Evolutionary conservation across 805 yeast species (phyloP), one percentile per base, ranked within the genome.

Genomic region (Saccharomycopsis oosterbeekiorum): DNA sequence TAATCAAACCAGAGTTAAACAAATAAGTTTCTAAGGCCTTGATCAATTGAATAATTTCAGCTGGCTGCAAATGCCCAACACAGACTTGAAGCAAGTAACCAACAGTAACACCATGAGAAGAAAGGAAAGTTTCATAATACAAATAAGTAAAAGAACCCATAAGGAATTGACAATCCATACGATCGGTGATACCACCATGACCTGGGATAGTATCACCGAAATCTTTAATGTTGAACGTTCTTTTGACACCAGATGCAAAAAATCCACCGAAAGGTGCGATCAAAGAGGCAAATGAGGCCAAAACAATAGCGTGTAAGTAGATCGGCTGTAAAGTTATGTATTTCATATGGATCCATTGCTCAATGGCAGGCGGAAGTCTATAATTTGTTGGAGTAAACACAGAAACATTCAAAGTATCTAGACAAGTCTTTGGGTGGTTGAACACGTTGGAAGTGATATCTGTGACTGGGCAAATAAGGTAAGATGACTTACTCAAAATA

Each of bases 181-280:
- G 83, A 72, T 94, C 99, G 29, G 97, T 92, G 67, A 94, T 86
- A 67, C 99, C 99, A 65, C 99, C 99, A 71, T 94, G 99, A 39
- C 99, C 99, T 15, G 99, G 99, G 67, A 94, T 94, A 10, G 98
- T 93, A 70, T 93, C 96, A 67, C 98, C 99, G 70, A 94, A 94
- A 74, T 94, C 99, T 75, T 94, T 94, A 60, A 92, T 91, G 70
- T 93, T 89, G 76, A 94, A 92, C 14, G 98, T 90, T 74, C 99
- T 84, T 77, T 94, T 94, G 68, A 94, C 79, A n/a, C 98, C 99
- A 59, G 96, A 86, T 6, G 98, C 98, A 69, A 94, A 94, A 73
- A 94, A 94, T 1, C 99, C 99, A 60, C 99, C 99, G 71, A 94
- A 94, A 63, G 99, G 99, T 2, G 99, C 99, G 72, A 94, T 86